Conservation (phyloP, 2,329 filamentous ascomycete species). For the Laburnicola sp. region DNA sequence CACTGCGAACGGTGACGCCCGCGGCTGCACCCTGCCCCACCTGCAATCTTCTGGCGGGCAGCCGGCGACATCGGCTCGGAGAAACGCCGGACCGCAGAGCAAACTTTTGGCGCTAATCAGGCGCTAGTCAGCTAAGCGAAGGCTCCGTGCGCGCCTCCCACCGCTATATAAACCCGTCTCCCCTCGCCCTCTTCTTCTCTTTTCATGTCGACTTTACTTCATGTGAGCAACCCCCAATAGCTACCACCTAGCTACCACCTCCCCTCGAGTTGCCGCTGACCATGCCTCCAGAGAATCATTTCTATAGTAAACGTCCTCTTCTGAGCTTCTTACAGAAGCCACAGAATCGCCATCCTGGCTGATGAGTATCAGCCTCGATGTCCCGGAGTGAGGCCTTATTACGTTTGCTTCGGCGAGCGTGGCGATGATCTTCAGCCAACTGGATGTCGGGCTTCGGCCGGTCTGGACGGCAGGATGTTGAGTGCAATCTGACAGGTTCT, state of each 20-base stretch:
- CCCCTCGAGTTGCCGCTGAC: conserved; percentile 10
- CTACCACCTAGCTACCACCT: background rate
- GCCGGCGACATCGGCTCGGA: conserved; percentile 6
- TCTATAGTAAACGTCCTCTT: conserved; percentile 95
- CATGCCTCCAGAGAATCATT: conserved; percentile 53
- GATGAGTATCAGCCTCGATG: conserved; percentile 83
- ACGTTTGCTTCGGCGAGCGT: conserved; percentile 75
- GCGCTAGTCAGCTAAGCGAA: background rate
- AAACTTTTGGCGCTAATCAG: conserved; percentile 2
- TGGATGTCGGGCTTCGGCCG: conserved; percentile 73
- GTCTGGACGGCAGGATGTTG: conserved; percentile 76
- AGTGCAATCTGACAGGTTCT: conserved; percentile 80
- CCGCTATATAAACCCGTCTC: background rate
- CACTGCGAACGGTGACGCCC: background rate
- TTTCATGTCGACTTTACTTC: conserved; percentile 21
- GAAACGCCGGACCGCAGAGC: background rate
- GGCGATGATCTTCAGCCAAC: conserved; percentile 93
- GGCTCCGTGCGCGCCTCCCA: background rate
- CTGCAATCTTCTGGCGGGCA: conserved; percentile 1
- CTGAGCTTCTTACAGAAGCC: conserved; percentile 91
- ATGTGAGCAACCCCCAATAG: conserved; percentile 10
- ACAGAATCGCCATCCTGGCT: conserved; percentile 88
- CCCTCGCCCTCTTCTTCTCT: conserved; percentile 3
- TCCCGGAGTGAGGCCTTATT: conserved; percentile 81
- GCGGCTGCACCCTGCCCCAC: conserved; percentile 6